Base-by-base conservation (phyloP, 176 grass and related monocot species). In the Ensete ventricosum region DNA sequence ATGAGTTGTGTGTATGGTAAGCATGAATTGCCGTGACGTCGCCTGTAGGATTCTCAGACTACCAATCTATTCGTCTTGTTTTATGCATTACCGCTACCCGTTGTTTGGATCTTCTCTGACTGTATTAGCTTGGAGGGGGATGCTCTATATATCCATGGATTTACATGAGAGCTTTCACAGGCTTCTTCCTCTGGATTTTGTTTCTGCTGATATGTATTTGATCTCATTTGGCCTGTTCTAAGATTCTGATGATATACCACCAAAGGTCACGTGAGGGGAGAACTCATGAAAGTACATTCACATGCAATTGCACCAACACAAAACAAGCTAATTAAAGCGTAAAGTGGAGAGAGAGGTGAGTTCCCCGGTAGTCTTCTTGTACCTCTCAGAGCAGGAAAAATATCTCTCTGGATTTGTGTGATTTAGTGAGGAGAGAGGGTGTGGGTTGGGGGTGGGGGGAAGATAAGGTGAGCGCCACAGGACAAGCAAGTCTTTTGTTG, bases 251-350 rank as follows among this genome's bases (percentile, higher is more conserved):
- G 64, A 43, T 16, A 48, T 68, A 29, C 1, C 25, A 68, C 26
- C 65, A 68, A 68, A 68, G 12, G 25, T 29, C 65, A 68, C 65
- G 65, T 68, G 65, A 68, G 65, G 65, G 7, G 64, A 14, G 11
- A 67, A 67, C 23, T 67, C 14, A 25, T 26, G 24, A 2, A 68
- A 68, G 65, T 68, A 68, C 65, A 68, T 68, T 68, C 65, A 68
- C 65, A 68, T 68, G 65, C 65, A 68, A 68, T 68, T 13, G 24
- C 64, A 29, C 22, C 13, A 43, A 68, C 24, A 1, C 10, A 43
- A 68, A 25, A 68, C 7, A 68, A 68, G 48, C 14, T 16, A 16
- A 68, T 34, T 29, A 34, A 68, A 34, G 65, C 12, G 27, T 34
- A 29, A 7, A 68, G 13, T 48, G n/a, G 62, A 10, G 62, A 9